A percentile compares a stretch with the other conserved stretches of the same genome.
These are phyloP conservation scores for Chlorella sp. DNA, from an alignment of 139 green algal genomes.

Conservation along the genomic window DNA sequence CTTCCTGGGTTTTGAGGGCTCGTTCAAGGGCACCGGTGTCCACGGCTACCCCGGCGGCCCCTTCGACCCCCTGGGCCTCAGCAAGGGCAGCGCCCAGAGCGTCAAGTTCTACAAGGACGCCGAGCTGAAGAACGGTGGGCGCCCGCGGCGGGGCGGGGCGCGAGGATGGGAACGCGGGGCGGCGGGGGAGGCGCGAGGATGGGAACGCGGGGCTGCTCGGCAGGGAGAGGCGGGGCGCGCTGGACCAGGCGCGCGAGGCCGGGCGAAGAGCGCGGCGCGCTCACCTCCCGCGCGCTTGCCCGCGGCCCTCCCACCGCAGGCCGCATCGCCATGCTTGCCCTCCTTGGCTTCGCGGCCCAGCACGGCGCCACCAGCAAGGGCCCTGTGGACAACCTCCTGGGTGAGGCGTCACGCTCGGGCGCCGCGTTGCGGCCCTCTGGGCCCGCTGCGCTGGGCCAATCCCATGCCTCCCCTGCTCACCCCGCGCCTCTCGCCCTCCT, in stretches of 20 bases:
- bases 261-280: background rate
- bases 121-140: background rate
- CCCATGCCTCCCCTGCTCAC: background rate
- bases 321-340: conserved; percentile 56
- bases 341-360: conserved; percentile 79
- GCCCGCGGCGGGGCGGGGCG: background rate
- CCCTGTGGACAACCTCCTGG: conserved; percentile 50
- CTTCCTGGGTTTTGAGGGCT: conserved; percentile 68
- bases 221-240: background rate
- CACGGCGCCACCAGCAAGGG: conserved; percentile 83
- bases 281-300: too few species aligned
- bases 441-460: background rate
- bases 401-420: background rate
- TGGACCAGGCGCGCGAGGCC: background rate
- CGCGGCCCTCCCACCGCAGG: conserved; percentile 29
- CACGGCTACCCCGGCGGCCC: conserved; percentile 72
- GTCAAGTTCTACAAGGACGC: background rate
- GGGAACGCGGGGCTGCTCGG: background rate
- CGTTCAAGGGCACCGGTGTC: conserved; percentile 62
- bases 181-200: background rate
- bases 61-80: conserved; percentile 81
- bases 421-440: background rate
- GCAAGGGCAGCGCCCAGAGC: conserved; percentile 41
- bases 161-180: too few species aligned
- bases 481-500: too few species aligned